Conservation (phyloP, 352 stramenopile species). For the Elongisporangium prolatum region DNA sequence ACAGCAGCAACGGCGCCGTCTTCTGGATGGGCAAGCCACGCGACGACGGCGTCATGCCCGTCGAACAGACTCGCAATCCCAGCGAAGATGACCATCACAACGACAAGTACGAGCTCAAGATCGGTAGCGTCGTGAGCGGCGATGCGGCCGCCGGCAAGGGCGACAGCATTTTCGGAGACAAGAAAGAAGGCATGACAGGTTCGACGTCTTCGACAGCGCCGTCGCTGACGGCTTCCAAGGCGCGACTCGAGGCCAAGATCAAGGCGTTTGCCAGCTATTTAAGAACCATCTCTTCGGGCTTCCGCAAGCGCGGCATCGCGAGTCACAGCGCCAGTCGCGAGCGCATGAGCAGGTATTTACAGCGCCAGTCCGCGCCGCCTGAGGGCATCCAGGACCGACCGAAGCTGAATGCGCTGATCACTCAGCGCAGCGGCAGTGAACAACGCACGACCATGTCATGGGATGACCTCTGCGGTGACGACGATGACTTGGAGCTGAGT, state of each 20-base stretch:
- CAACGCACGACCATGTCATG: constrained; percentile 42
- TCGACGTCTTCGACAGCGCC: constrained; percentile 12
- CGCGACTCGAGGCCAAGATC: constrained; percentile 28
- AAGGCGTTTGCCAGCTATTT: constrained; percentile 40
- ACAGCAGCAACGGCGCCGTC: constrained; percentile 10
- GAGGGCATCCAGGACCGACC: constrained; percentile 21
- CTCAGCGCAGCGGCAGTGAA: constrained; percentile 34
- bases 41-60: constrained; percentile 16
- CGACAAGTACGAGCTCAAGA: constrained; percentile 36
- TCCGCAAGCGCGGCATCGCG: constrained; percentile 27
- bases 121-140: constrained; percentile 22
- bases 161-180: background rate
- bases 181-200: constrained; percentile 19
- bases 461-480: constrained; percentile 25
- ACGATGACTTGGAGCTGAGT: constrained; percentile 22
- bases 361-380: constrained; percentile 33
- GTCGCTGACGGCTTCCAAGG: constrained; percentile 2
- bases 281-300: constrained; percentile 32
- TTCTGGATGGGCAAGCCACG: constrained; percentile 11
- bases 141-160: constrained; percentile 10
- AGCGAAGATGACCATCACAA: constrained; percentile 17
- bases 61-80: constrained; percentile 3
- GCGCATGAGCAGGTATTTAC: constrained; percentile 37
- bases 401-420: constrained; percentile 42
- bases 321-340: constrained; percentile 18